Evolutionary conservation across 345 rosid genomes (phyloP), one percentile per base, ranked within the genome.

Genomic region (Anastatica hierochuntica): DNA sequence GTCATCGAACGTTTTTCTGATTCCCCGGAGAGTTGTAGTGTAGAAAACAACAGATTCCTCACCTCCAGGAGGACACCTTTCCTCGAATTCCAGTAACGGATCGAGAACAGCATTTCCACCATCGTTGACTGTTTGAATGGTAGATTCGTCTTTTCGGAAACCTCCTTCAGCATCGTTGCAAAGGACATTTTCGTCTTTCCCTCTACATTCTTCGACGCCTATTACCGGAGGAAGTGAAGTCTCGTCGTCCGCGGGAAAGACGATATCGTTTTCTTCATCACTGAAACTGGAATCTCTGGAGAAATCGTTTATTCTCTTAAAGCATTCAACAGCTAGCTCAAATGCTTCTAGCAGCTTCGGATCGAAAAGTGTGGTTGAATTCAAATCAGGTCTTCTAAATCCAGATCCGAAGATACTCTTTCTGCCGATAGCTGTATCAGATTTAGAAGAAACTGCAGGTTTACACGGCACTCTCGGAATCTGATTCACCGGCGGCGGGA

Each of bases 1-100:
- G 23, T 84, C 95, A 49, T 92, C 90, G 29, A 92, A 92, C 2
- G 98, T 92, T 61, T 88, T 92, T 26, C 95, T 70, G 58, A 92
- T 84, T 46, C 94, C 87, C 35, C 85, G 67, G 0, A 92, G 75
- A 39, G 78, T 75, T 38, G 96, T 88, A 11, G 95, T 77, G 79
- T 88, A 88, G 53, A 92, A 68, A 11, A 88, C 64, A 14, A 92
- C 81, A 0, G 81, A 47, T 5, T 58, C 80, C 16, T 68, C 77
- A 1, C 92, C 96, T 3, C 89, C 96, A 1, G 89, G 85, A 0
- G 94, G 98, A 41, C 84, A 86, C 19, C 58, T 77, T 55, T 73
- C 78, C 63, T 77, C 80, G 1, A 82, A 85, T 1, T 33, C 62
- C 18, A 58, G 9, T 7, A 82, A 33, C 33, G 82, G 86, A 14